phyloP scores from a whole-genome alignment of 129 eudicot genomes.

The Logfia minima region DNA sequence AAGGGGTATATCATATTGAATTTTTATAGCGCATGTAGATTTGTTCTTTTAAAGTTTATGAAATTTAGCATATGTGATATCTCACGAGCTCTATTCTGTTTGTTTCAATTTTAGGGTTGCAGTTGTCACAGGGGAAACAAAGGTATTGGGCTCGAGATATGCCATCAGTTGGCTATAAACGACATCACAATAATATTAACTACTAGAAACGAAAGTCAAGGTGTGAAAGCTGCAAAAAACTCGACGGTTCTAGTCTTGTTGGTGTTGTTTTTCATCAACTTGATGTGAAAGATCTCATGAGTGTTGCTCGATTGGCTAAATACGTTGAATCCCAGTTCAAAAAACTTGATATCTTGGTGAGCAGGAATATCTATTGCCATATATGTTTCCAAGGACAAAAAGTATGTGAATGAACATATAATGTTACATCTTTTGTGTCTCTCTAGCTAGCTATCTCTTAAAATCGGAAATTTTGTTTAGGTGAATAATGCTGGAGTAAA shows the following conservation, averaged over 20 bases:
- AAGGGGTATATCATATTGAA: neutral
- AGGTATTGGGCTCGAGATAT: neutral
- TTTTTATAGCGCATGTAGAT: neutral
- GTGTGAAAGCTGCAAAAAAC: neutral
- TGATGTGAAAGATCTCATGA: neutral
- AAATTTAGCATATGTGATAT: neutral
- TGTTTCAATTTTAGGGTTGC: neutral
- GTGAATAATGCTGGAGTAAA: slow-evolving; percentile 1
- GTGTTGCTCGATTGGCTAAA: neutral
- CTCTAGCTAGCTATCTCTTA: neutral
- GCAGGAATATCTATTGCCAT: neutral
- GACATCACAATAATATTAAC: neutral
- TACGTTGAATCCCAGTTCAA: neutral
- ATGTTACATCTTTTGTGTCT: neutral
- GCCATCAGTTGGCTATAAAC: neutral
- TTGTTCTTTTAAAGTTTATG: neutral
- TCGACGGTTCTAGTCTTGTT: neutral
- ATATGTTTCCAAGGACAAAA: neutral
- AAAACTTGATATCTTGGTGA: neutral
- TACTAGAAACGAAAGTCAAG: neutral
- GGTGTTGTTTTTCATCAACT: neutral
- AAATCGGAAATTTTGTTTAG: neutral
- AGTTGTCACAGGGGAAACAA: slow-evolving; percentile 5
- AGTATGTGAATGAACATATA: neutral
- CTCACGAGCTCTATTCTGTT: neutral